phyloP scores from a whole-genome alignment of 192 early-diverging fungal species.

The Coemansia sp. region DNA sequence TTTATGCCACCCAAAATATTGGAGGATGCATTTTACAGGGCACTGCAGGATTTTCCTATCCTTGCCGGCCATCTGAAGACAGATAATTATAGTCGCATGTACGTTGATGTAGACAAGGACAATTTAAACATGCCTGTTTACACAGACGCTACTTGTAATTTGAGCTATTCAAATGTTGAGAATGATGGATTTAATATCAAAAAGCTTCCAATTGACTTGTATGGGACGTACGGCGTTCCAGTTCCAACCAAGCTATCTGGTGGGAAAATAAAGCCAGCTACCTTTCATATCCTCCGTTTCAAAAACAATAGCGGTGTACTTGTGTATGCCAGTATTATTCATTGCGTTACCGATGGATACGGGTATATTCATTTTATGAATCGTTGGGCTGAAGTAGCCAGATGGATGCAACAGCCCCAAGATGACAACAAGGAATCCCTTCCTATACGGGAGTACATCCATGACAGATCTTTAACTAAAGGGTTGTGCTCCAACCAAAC shows the following conservation, averaged over 20 bases:
- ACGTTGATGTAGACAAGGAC: conserved; percentile 11
- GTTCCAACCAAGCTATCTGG: neutral
- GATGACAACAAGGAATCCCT: neutral
- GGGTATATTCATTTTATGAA: conserved; percentile 26
- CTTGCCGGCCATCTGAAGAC: conserved; percentile 12
- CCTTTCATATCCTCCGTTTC: conserved; percentile 14
- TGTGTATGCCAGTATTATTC: conserved; percentile 20
- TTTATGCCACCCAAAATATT: conserved; percentile 14
- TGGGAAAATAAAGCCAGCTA: conserved; percentile 9
- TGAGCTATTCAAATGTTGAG: conserved; percentile 6
- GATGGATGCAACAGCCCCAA: conserved; percentile 6
- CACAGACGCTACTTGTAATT: conserved; percentile 2
- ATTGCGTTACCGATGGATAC: conserved; percentile 20
- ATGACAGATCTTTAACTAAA: neutral
- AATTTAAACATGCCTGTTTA: conserved; percentile 36
- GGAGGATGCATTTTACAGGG: conserved; percentile 14
- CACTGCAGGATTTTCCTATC: conserved; percentile 23
- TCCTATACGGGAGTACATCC: neutral
- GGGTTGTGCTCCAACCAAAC: neutral
- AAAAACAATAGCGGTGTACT: conserved; percentile 24
- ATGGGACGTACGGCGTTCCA: neutral
- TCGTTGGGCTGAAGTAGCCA: conserved; percentile 19
- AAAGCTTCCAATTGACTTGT: neutral
- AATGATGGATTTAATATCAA: conserved; percentile 4
- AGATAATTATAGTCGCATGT: neutral